Evolutionary conservation across 2,329 filamentous ascomycete species (phyloP).

Genomic region (Pseudogymnoascus sp.): DNA sequence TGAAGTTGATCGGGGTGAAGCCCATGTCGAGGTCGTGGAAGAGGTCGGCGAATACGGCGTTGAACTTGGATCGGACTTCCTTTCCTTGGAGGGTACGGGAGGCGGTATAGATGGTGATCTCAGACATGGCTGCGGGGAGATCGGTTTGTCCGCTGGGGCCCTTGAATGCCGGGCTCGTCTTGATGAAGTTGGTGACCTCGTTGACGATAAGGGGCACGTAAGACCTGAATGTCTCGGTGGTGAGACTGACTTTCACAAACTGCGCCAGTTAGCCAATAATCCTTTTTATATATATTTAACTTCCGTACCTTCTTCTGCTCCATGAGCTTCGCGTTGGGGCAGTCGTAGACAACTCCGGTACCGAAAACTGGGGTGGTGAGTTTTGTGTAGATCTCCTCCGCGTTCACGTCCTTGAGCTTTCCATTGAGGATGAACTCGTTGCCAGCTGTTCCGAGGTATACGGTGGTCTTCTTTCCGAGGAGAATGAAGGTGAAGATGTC

Average conservation of each 20-base stretch:
- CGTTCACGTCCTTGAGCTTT: conserved; percentile 81
- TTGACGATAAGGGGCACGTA: conserved; percentile 73
- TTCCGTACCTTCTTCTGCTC: conserved; percentile 79
- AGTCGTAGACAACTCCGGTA: conserved; percentile 81
- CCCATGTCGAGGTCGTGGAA: conserved; percentile 89
- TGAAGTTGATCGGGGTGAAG: conserved; percentile 83
- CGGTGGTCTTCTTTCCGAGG: conserved; percentile 82
- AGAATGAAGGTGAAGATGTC: conserved; percentile 86
- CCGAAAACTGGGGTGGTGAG: conserved; percentile 69
- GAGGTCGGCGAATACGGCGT: conserved; percentile 69
- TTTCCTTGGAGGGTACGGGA: conserved; percentile 78
- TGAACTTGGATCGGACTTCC: conserved; percentile 72
- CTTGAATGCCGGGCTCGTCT: conserved; percentile 58
- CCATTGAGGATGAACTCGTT: conserved; percentile 91
- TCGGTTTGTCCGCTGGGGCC: conserved; percentile 59
- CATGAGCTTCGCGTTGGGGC: conserved; percentile 86
- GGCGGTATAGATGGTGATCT: conserved; percentile 85
- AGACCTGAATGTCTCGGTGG: conserved; percentile 60
- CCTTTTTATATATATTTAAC: background rate
- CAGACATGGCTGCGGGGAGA: conserved; percentile 67
- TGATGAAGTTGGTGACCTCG: conserved; percentile 67
- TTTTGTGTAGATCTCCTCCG: conserved; percentile 81
- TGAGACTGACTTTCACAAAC: conserved; percentile 78
- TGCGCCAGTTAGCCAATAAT: conserved; percentile 21
- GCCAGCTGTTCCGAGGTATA: conserved; percentile 70